Evolutionary conservation across 495 filamentous ascomycete genomes (phyloP), one percentile per base, ranked within the genome.

Genomic region (Neurospora sp.): DNA sequence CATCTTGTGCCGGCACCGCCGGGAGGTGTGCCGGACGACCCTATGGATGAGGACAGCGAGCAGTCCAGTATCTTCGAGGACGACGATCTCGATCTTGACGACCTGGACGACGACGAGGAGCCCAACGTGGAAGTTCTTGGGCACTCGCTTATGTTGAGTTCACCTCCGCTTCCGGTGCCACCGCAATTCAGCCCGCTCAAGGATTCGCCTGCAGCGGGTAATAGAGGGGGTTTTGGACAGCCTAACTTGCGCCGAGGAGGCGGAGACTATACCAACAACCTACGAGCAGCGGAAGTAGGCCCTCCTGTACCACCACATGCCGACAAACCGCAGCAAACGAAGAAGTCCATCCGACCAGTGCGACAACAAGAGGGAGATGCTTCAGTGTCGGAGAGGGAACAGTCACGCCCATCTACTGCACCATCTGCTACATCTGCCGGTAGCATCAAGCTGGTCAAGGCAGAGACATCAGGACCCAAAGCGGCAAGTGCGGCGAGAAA

Each of bases 21-120:
- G 20, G 81, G 79, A 27, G 78, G 73, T 12, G 76, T 79, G 41
- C 77, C 69, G 18, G 79, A 83, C 23, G 79, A 83, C 12, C 77
- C 79, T 27, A 66, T 66, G 54, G 54, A 66, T 20, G 79, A 82
- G n/a, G 79, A 83, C 39, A 81, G 79, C n/a, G 84, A 82, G 41
- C 81, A 81, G 6, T 82, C 83, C 8, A 86, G 84, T 54, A 87
- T 88, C 54, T 82, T 86, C 59, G 83, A 89, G 70, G 88, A 89
- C 73, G 81, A 84, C n/a, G 82, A 86, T 40, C 83, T 85, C 72
- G 75, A 85, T 18, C 72, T 85, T n/a, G 84, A 85, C 14, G 83
- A 83, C 1, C 81, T 88, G 62, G 85, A 86, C 10, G 84, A 87
- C 35, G 78, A 79, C 5, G 82, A 85, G 44, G 81, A 85, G 76